Base-by-base conservation (phyloP, 2,329 filamentous ascomycete species). In the Zasmidium cellare region DNA sequence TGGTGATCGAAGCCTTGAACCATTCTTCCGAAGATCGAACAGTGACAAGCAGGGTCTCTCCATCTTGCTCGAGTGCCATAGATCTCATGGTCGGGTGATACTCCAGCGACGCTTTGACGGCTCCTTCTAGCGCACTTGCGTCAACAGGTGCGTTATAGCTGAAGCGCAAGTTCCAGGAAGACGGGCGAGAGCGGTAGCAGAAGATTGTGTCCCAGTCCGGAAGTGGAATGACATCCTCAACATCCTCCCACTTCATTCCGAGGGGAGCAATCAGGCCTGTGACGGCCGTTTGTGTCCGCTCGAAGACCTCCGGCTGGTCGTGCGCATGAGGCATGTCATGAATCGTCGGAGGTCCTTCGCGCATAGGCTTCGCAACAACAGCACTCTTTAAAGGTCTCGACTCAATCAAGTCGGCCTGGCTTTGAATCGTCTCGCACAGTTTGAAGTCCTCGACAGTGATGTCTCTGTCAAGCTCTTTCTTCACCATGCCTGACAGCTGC, bases 151-250 rank as follows among this genome's bases (percentile, higher is more conserved):
- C 67, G 58, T 66, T 59, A 56, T 67, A 72, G 58, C 60, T 68
- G 58, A 70, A 71, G 46, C 70, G 67, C 28, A 71, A 59, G 38
- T 70, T 72, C 68, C 67, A 71, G 2, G 70, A 71, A 2, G 60
- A 64, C 2, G 68, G 69, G 12, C 70, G 62, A n/a, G 62, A 59
- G 22, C 59, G 60, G 51, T 72, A 62, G 38, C 63, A 65, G 58
- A 70, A 72, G 49, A 71, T 70, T 9, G 68, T 65, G 53, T 70
- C 68, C 70, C 69, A 71, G 53, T 72, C 67, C 2, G 70, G 70
- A 28, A 72, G 56, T 18, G 71, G 67, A 49, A 69, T 60, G 9
- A 73, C 67, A 53, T 73, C 71, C 59, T 72, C 70, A 9, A 73
- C 71, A 51, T 73, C 70, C 11, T 65, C 57, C 71, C 71, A 73